phyloP scores from a whole-genome alignment of 352 stramenopile genomes.

The Globisporangium spiculum region DNA sequence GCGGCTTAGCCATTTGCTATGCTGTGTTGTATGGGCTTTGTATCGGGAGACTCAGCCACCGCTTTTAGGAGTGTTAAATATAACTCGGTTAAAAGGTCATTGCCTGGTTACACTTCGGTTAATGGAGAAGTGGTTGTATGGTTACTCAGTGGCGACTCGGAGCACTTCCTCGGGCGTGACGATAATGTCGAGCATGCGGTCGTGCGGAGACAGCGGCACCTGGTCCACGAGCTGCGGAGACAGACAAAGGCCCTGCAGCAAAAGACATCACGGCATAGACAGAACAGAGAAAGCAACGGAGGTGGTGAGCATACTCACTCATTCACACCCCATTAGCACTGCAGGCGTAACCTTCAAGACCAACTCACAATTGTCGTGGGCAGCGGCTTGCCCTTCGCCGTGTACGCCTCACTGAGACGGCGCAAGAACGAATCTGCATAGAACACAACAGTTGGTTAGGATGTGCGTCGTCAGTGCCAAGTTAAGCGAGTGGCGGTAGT shows the following conservation, averaged over 20 bases:
- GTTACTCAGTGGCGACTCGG: conserved; percentile 8
- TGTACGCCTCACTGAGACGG: conserved; percentile 50
- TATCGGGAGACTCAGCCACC: no score
- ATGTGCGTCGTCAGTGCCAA: background rate
- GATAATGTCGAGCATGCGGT: conserved; percentile 62
- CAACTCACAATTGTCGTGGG: conserved; percentile 55
- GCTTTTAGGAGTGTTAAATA: no score
- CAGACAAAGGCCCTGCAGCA: conserved; percentile 62
- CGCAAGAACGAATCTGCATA: conserved; percentile 68
- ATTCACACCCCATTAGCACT: background rate
- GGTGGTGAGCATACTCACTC: background rate
- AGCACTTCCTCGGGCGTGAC: conserved; percentile 65
- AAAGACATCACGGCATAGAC: background rate
- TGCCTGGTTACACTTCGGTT: background rate
- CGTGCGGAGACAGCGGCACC: conserved; percentile 62
- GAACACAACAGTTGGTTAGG: background rate
- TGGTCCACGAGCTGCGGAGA: conserved; percentile 53
- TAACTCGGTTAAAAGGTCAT: background rate
- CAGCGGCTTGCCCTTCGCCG: conserved; percentile 27
- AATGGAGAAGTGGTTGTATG: background rate
- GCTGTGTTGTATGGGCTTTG: no score
- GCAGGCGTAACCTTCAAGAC: background rate
- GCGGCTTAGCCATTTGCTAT: no score
- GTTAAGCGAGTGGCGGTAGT: background rate
- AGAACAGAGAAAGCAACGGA: background rate